Conservation (phyloP, 306 rosid species). For the Trifolium repens region DNA sequence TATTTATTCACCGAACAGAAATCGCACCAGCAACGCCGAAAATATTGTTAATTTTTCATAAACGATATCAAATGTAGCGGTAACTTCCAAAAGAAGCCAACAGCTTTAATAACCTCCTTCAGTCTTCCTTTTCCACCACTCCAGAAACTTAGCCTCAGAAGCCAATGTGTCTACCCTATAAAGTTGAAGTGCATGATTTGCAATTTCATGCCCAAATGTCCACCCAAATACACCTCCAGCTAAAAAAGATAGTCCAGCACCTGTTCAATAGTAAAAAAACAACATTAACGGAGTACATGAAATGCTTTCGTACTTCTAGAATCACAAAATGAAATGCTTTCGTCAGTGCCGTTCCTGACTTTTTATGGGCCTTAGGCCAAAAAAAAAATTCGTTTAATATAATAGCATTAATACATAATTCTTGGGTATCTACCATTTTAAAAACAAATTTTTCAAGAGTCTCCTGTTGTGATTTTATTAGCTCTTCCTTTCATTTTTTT, state of each 20-base stretch:
- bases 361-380: too few species aligned
- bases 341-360: too few species aligned
- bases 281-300: slow-evolving; percentile 21
- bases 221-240: slow-evolving; percentile 76
- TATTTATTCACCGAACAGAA: slow-evolving; percentile 44
- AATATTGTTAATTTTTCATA: slow-evolving; percentile 44
- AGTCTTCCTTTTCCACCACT: slow-evolving; percentile 76
- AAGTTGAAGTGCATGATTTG: slow-evolving; percentile 77
- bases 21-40: slow-evolving; percentile 39
- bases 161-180: slow-evolving; percentile 81
- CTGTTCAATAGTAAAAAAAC: slow-evolving; percentile 52
- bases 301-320: background rate
- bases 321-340: background rate
- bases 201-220: slow-evolving; percentile 66
- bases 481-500: too few species aligned
- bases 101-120: slow-evolving; percentile 47
- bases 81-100: slow-evolving; percentile 27
- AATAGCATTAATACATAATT: too few species aligned
- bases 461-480: too few species aligned
- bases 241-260: slow-evolving; percentile 72
- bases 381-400: too few species aligned
- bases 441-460: too few species aligned
- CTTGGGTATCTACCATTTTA: too few species aligned
- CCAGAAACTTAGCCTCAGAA: slow-evolving; percentile 76
- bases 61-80: slow-evolving; percentile 32